Conservation (phyloP, 129 eudicot species). For the Calendula officinalis region DNA sequence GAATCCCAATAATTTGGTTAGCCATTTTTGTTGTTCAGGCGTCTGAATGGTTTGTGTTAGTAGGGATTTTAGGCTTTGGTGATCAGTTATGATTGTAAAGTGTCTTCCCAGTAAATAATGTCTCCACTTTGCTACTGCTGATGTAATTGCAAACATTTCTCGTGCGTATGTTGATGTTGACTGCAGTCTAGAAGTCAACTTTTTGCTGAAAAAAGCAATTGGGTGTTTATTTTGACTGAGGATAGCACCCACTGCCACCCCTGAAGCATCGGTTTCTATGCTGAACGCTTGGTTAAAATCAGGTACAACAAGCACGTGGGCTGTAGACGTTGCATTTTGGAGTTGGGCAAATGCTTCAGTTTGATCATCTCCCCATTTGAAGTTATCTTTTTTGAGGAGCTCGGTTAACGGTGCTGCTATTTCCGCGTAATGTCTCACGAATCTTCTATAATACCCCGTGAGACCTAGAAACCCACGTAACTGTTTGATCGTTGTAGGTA, state of each 20-base stretch:
- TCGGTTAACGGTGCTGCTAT: neutral
- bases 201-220: neutral
- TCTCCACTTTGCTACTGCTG: no score
- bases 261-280: neutral
- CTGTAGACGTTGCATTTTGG: neutral
- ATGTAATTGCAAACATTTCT: neutral
- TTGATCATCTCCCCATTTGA: neutral
- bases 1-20: no score
- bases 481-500: neutral
- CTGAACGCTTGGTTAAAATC: neutral
- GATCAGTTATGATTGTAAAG: no score
- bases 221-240: neutral
- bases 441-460: neutral
- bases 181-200: neutral
- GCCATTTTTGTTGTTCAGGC: no score
- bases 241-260: neutral
- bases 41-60: no score
- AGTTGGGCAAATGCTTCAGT: neutral
- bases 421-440: neutral
- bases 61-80: no score
- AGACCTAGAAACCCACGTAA: neutral
- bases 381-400: neutral
- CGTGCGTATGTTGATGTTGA: neutral
- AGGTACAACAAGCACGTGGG: neutral
- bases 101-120: no score